These are phyloP conservation scores for Entoloma clypeatum DNA, from an alignment of 1,284 basidiomycete species.

Conservation along the genomic window DNA sequence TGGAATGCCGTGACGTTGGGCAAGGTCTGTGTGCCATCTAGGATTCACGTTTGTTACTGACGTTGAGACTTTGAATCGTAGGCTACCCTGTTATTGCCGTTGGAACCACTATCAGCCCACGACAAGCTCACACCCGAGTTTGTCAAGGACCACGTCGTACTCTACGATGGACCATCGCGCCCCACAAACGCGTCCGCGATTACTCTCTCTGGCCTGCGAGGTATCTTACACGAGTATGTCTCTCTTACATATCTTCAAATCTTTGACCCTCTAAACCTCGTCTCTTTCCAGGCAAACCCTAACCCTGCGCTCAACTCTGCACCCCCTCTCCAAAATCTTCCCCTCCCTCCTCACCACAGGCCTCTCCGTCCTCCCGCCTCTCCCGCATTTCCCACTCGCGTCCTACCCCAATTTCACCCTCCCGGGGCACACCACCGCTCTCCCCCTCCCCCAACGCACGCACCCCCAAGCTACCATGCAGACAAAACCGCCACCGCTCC, in stretches of 20 bases:
- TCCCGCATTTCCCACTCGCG: conserved; percentile 46
- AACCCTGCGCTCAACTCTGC: conserved; percentile 62
- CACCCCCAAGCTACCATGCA: conserved; percentile 33
- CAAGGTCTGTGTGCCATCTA: conserved; percentile 57
- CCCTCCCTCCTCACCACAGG: conserved; percentile 53
- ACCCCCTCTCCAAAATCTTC: conserved; percentile 58
- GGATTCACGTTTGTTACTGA: conserved; percentile 2
- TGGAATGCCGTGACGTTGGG: conserved; percentile 64
- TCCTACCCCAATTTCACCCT: conserved; percentile 54
- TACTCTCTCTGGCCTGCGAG: conserved; percentile 79
- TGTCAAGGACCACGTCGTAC: conserved; percentile 73
- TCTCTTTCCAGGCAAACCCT: conserved; percentile 46
- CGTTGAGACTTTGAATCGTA: conserved; percentile 27
- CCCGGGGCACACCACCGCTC: conserved; percentile 45
- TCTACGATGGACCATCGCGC: conserved; percentile 49
- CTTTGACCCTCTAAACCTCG: conserved; percentile 7
- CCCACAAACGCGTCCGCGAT: conserved; percentile 54
- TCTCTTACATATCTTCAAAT: conserved; percentile 1
- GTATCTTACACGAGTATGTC: conserved; percentile 55
- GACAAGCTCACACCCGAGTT: conserved; percentile 69
- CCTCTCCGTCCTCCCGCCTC: conserved; percentile 40
- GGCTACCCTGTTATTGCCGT: conserved; percentile 77
- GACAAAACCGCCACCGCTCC: conserved; percentile 64
- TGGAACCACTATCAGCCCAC: conserved; percentile 45
- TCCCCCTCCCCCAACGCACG: conserved; percentile 66